Conservation (phyloP, 1,284 basidiomycete species). For the Boletus hoseneyae region DNA sequence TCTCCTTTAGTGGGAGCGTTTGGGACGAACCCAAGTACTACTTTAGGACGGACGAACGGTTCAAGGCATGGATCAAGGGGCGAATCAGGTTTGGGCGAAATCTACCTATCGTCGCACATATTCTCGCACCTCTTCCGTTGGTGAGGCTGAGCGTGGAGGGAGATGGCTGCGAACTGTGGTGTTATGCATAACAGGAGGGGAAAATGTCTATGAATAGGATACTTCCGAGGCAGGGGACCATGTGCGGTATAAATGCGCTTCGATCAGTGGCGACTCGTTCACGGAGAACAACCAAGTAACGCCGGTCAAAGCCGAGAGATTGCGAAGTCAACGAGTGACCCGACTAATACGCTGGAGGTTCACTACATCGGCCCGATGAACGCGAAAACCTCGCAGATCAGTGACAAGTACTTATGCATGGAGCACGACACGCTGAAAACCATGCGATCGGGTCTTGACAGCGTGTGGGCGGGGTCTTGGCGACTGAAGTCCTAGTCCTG, state of each 20-base stretch:
- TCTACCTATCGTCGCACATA: slow-evolving; percentile 30
- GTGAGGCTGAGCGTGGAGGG: slow-evolving; percentile 15
- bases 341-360: no score
- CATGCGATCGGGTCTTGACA: no score
- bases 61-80: slow-evolving; percentile 24
- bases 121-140: slow-evolving; percentile 15
- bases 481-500: no score
- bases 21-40: slow-evolving; percentile 33
- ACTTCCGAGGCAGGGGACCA: neutral
- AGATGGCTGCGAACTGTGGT: slow-evolving; percentile 26
- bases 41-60: slow-evolving; percentile 25
- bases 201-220: neutral
- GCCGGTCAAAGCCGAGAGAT: no score
- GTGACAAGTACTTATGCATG: no score
- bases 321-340: no score
- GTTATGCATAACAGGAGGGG: slow-evolving; percentile 13
- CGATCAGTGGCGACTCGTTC: neutral
- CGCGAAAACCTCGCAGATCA: no score
- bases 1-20: slow-evolving; percentile 33
- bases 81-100: slow-evolving; percentile 31
- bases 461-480: no score
- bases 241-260: neutral
- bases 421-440: no score
- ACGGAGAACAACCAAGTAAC: no score
- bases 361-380: no score